These are phyloP conservation scores for Termitomyces bulborhizus DNA, from an alignment of 768 basidiomycete genomes.

Conservation along the genomic window DNA sequence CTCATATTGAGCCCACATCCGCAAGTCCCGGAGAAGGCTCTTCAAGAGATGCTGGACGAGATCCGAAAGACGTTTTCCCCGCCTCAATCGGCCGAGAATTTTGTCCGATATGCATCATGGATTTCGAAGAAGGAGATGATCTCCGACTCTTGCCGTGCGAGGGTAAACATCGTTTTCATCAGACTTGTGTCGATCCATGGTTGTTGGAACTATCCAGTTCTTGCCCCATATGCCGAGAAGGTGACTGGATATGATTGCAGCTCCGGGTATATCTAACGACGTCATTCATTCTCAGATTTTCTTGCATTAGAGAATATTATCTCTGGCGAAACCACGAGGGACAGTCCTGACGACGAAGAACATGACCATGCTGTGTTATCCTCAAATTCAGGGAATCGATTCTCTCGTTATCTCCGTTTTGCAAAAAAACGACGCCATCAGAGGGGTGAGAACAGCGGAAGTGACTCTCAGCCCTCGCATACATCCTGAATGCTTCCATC, in stretches of 20 bases:
- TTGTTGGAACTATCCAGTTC: slow-evolving; percentile 83
- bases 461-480: slow-evolving; percentile 25
- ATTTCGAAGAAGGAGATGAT: slow-evolving; percentile 93
- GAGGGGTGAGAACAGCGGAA: slow-evolving; percentile 23
- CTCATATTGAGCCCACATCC: not conserved
- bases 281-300: slow-evolving; percentile 36
- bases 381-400: slow-evolving; percentile 29
- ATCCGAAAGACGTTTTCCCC: slow-evolving; percentile 42
- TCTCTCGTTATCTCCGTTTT: slow-evolving; percentile 54
- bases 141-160: slow-evolving; percentile 88
- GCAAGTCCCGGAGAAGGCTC: slow-evolving; percentile 16
- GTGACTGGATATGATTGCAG: slow-evolving; percentile 31
- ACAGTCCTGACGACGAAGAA: slow-evolving; percentile 15
- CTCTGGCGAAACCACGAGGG: slow-evolving; percentile 19
- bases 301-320: slow-evolving; percentile 56
- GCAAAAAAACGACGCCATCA: slow-evolving; percentile 31
- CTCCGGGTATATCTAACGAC: not conserved
- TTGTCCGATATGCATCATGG: slow-evolving; percentile 92
- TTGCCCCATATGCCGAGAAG: slow-evolving; percentile 90
- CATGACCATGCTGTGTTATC: slow-evolving; percentile 12
- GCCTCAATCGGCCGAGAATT: slow-evolving; percentile 74
- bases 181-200: slow-evolving; percentile 90
- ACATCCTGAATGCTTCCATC: not conserved
- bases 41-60: slow-evolving; percentile 6
- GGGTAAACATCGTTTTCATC: slow-evolving; percentile 87